Base-by-base conservation (phyloP, 164 flowering plant species). In the Liquidambar formosana region DNA sequence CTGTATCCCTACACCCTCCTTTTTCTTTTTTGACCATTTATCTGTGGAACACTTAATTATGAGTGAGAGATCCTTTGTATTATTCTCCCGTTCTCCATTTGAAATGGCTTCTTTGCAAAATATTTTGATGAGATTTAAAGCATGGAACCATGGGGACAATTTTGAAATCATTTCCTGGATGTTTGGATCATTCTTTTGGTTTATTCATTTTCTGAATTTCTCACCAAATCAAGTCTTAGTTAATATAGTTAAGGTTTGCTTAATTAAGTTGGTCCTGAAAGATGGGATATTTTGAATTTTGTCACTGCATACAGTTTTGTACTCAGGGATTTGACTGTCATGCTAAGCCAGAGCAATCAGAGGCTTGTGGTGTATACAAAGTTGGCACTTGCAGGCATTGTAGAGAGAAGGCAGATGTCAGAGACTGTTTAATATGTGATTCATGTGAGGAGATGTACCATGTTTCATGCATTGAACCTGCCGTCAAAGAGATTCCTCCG, bases 401-500 rank as follows among this genome's bases (percentile, higher is more conserved):
- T 85, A 85, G 85, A 60, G 77, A 27, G 26, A 78, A 74, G 67
- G 80, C 94, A 67, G 84, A 84, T 67, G 94, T 76, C 45, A 78
- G 63, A 66, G 77, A 84, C 41, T 78, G 81, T 76, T 79, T 91
- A n/a, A 84, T 91, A 11, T 92, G 97, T 78, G 91, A 93, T 79
- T 79, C 89, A 22, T 95, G 99, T 76, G 92, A 91, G 73, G 91
- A 83, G 38, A 82, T 86, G 76, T 86, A 84, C 79, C 99, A 94
- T 64, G 67, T 91, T 57, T 77, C 85, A 65, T 91, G 97, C 65
- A 82, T 87, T 59, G 70, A 86, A 65, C 90, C 97, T 44, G 81
- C 86, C 48, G 75, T 86, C 25, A 76, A 76, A 68, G 86, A 79
- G 75, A 84, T 86, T 70, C 89, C 93, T 16, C 67, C 64, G 0